phyloP scores from a whole-genome alignment of 1,284 basidiomycete genomes.

The Ceratobasidium sp. region DNA sequence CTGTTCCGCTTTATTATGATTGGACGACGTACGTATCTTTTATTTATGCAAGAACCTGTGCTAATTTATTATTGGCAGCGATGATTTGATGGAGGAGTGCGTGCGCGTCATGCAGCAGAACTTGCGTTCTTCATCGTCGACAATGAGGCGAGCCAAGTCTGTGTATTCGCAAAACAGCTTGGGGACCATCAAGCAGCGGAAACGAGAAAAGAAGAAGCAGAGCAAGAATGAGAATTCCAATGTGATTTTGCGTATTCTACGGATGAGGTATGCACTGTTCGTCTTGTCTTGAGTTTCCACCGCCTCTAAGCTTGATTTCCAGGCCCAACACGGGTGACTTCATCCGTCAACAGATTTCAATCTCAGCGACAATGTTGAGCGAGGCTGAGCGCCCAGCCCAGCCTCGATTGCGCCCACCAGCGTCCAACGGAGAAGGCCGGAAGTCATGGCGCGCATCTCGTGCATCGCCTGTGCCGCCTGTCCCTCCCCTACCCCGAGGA shows the following conservation, averaged over 20 bases:
- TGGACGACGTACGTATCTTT: constrained; percentile 80
- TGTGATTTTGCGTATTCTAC: constrained; percentile 90
- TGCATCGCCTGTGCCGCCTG: constrained; percentile 42
- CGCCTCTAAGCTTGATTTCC: background rate
- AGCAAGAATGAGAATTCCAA: constrained; percentile 77
- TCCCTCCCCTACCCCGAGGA: constrained; percentile 40
- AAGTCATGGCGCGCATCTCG: constrained; percentile 41
- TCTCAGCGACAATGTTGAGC: constrained; percentile 22
- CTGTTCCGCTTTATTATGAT: constrained; percentile 93
- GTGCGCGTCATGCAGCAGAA: constrained; percentile 92
- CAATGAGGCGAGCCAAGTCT: constrained; percentile 90
- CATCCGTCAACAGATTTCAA: constrained; percentile 42
- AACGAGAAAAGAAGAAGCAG: constrained; percentile 90
- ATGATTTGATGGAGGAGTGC: constrained; percentile 95
- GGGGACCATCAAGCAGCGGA: constrained; percentile 95
- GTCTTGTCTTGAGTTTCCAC: background rate
- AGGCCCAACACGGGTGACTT: constrained; percentile 39
- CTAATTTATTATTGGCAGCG: constrained; percentile 62
- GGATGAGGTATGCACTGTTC: constrained; percentile 81
- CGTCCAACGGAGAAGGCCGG: constrained; percentile 26
- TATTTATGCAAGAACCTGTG: constrained; percentile 41
- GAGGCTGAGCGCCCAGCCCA: constrained; percentile 32
- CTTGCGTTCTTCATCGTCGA: constrained; percentile 71
- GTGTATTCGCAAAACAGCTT: constrained; percentile 91
- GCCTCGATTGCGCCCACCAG: constrained; percentile 35